These are phyloP conservation scores for Rhodotorula sp. DNA, from an alignment of 1,284 basidiomycete species.

Conservation along the genomic window DNA sequence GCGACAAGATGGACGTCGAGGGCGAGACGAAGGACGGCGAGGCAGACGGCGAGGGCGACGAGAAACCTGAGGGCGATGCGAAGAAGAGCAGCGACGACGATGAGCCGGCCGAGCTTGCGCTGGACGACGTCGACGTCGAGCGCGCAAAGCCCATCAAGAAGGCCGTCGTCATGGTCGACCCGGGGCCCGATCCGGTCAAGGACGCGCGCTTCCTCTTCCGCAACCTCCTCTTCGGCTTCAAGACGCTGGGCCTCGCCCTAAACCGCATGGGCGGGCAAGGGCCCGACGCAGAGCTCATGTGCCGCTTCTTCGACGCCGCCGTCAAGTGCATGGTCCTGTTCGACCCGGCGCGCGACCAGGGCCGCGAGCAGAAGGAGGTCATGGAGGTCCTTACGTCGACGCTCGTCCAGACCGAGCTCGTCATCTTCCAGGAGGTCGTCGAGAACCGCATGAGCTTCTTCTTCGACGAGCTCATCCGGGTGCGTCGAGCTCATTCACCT, in stretches of 20 bases:
- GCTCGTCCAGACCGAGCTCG: constrained; percentile 77
- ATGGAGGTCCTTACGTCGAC: constrained; percentile 82
- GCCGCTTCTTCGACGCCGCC: constrained; percentile 81
- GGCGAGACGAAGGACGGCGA: constrained; percentile 46
- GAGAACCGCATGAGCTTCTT: constrained; percentile 83
- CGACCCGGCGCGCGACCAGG: constrained; percentile 65
- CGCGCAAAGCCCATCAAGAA: constrained; percentile 53
- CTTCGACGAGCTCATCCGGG: constrained; percentile 69
- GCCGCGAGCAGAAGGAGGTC: constrained; percentile 79
- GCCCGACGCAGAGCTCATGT: constrained; percentile 84
- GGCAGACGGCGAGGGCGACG: constrained; percentile 16
- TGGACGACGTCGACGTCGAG: constrained; percentile 50
- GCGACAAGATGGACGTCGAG: not conserved
- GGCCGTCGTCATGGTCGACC: constrained; percentile 51
- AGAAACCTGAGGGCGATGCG: constrained; percentile 41
- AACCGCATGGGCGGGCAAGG: constrained; percentile 66
- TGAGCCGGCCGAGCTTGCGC: constrained; percentile 51
- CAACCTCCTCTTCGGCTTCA: constrained; percentile 86
- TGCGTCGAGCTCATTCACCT: constrained; percentile 9
- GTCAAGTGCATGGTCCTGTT: constrained; percentile 83
- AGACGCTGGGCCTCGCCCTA: constrained; percentile 64
- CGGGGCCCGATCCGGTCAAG: constrained; percentile 52
- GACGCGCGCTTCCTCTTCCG: constrained; percentile 85
- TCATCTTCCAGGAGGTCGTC: constrained; percentile 91
- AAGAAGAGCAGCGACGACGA: constrained; percentile 39